Conservation (phyloP, 495 filamentous ascomycete genomes). For the Penicillium waksmanii region DNA sequence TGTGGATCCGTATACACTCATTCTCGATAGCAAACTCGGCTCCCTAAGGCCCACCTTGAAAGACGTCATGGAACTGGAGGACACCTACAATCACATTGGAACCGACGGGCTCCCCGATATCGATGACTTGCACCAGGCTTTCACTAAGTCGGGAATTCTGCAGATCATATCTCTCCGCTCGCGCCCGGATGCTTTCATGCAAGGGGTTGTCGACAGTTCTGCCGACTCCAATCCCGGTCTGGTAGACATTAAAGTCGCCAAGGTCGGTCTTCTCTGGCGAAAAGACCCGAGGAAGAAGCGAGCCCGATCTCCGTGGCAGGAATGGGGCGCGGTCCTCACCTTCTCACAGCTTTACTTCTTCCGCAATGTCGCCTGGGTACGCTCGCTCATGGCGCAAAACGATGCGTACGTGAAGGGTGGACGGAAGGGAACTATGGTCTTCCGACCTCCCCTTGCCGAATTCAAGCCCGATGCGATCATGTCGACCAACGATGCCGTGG, state of each 20-base stretch:
- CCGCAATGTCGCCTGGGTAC: slow-evolving; percentile 89
- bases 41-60: slow-evolving; percentile 80
- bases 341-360: slow-evolving; percentile 97
- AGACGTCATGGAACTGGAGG: slow-evolving; percentile 89
- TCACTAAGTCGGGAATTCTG: slow-evolving; percentile 85
- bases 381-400: slow-evolving; percentile 82
- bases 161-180: slow-evolving; percentile 94
- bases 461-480: slow-evolving; percentile 94
- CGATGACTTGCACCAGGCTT: slow-evolving; percentile 77
- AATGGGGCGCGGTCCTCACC: slow-evolving; percentile 96
- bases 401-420: slow-evolving; percentile 71
- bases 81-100: slow-evolving; percentile 86
- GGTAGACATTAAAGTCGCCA: slow-evolving; percentile 96
- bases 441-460: slow-evolving; percentile 82
- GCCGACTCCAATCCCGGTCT: slow-evolving; percentile 88
- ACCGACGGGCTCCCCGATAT: slow-evolving; percentile 74
- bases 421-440: slow-evolving; percentile 66
- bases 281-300: slow-evolving; percentile 96
- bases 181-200: slow-evolving; percentile 93
- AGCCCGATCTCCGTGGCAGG: slow-evolving; percentile 93
- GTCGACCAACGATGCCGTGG: slow-evolving; percentile 89
- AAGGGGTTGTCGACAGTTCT: slow-evolving; percentile 79
- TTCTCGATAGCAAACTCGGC: slow-evolving; percentile 86
- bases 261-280: slow-evolving; percentile 93
- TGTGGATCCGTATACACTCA: slow-evolving; percentile 91